Evolutionary conservation across 805 yeast genomes (phyloP).

Genomic region (Tetrapisispora iriomotensis): DNA sequence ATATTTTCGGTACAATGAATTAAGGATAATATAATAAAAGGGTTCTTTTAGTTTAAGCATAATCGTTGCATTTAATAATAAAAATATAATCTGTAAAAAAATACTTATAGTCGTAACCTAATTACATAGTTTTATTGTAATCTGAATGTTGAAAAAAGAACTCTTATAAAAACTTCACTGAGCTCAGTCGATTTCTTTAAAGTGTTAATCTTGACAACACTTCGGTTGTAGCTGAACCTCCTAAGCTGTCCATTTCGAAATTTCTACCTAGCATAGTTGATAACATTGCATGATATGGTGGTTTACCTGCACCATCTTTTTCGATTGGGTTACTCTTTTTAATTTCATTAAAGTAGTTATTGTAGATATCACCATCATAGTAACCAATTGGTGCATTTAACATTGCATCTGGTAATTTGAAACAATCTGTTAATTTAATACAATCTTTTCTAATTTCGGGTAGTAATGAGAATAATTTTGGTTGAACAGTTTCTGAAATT

Average conservation of each 20-base stretch:
- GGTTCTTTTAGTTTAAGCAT: too few relatives aligned
- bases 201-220: conserved; percentile 26
- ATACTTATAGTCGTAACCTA: too few relatives aligned
- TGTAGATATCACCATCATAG: conserved; percentile 75
- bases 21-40: too few relatives aligned
- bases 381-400: conserved; percentile 76
- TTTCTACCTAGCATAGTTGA: conserved; percentile 32
- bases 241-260: conserved; percentile 30
- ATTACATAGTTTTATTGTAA: too few relatives aligned
- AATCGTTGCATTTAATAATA: too few relatives aligned
- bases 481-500: conserved; percentile 34
- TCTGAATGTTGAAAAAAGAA: too few relatives aligned
- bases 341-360: conserved; percentile 62
- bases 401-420: conserved; percentile 70
- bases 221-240: conserved; percentile 25
- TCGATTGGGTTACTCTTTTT: conserved; percentile 43
- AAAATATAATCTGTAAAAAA: too few relatives aligned
- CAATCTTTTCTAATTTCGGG: conserved; percentile 53
- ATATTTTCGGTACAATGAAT: too few relatives aligned
- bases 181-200: conserved; percentile 7
- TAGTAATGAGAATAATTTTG: conserved; percentile 38
- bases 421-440: conserved; percentile 74
- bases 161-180: too few relatives aligned
- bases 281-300: conserved; percentile 30
- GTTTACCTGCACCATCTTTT: conserved; percentile 43